These are phyloP conservation scores for Aspergillus phoenicis DNA, from an alignment of 2,329 filamentous ascomycete species.

Conservation along the genomic window DNA sequence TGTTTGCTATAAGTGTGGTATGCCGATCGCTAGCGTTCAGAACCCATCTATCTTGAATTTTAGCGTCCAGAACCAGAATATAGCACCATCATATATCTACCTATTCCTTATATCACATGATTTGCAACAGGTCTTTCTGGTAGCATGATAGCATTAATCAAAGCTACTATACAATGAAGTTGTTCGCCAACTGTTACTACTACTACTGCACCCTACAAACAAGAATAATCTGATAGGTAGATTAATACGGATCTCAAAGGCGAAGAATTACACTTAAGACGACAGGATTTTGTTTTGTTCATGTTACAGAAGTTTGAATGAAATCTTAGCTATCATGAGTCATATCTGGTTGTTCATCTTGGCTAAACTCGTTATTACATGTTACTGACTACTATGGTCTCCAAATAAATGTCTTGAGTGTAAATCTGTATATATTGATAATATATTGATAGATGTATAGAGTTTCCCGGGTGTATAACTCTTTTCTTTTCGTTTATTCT, in stretches of 20 bases:
- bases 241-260: too few relatives aligned
- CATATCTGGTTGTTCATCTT: too few relatives aligned
- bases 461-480: neutral
- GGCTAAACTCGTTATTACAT: too few relatives aligned
- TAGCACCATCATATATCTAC: neutral
- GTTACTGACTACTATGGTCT: neutral
- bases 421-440: neutral
- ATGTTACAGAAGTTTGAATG: neutral
- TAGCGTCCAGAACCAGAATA: neutral
- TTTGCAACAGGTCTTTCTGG: too few relatives aligned
- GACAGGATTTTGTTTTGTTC: neutral
- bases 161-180: too few relatives aligned
- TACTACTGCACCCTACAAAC: too few relatives aligned
- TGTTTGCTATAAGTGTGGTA: neutral
- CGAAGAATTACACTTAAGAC: too few relatives aligned
- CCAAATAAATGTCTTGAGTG: neutral
- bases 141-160: too few relatives aligned
- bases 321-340: too few relatives aligned
- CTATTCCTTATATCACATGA: neutral
- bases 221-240: too few relatives aligned
- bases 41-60: neutral
- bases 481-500: neutral
- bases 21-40: neutral
- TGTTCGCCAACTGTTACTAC: too few relatives aligned
- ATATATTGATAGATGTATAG: neutral